A percentile compares a stretch with the other conserved stretches of the same genome.
These are phyloP conservation scores for Setaria viridis DNA, from an alignment of 202 grass and related monocot genomes.

Conservation along the genomic window DNA sequence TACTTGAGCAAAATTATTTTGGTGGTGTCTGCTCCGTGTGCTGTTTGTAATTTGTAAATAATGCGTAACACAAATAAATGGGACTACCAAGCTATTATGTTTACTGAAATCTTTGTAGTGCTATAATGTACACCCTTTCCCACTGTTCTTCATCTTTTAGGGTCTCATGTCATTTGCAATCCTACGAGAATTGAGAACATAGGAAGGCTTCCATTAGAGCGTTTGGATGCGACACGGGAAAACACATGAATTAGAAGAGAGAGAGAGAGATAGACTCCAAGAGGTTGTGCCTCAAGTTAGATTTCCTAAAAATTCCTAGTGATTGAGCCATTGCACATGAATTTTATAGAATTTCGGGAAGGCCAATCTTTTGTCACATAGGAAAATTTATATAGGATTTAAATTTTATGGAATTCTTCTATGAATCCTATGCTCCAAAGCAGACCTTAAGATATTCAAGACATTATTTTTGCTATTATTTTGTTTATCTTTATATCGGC, in stretches of 20 bases:
- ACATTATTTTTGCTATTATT: not conserved
- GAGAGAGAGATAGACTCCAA: no score
- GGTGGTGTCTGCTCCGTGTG: not conserved
- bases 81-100: not conserved
- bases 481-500: not conserved
- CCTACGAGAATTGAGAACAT: no score
- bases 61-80: constrained; percentile 12
- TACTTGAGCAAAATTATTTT: not conserved
- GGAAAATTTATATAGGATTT: not conserved
- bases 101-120: not conserved
- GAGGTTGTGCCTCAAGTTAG: no score
- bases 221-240: no score
- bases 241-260: no score
- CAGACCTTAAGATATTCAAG: not conserved
- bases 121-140: not conserved
- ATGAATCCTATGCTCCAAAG: not conserved
- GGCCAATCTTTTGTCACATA: not conserved
- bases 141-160: not conserved
- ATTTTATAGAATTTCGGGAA: not conserved
- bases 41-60: constrained; percentile 38
- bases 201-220: no score
- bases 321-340: no score
- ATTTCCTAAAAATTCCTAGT: no score
- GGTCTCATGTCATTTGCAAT: no score
- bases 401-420: not conserved